A percentile compares a stretch with the other conserved stretches of the same genome.
These are phyloP conservation scores for Prunus yedoensis DNA, from an alignment of 331 rosid genomes.

Conservation along the genomic window DNA sequence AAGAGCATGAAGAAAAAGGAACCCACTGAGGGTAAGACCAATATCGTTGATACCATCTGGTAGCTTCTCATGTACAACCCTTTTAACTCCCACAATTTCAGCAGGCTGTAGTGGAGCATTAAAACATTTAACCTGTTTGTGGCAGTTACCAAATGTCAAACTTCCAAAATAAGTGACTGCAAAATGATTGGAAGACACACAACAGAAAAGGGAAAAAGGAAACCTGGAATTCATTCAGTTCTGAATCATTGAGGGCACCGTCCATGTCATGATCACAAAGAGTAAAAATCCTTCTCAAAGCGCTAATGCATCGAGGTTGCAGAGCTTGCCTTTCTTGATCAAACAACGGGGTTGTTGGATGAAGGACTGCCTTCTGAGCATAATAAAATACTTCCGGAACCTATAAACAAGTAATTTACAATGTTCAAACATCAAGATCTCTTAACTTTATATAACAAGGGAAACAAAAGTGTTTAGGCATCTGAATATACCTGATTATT, in stretches of 20 bases:
- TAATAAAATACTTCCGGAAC: conserved; percentile 88
- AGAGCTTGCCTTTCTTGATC: conserved; percentile 64
- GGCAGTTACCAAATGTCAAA: neutral
- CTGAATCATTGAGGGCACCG: conserved; percentile 79
- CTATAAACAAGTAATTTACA: conserved; percentile 31
- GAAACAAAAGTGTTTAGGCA: neutral
- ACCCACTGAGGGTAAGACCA: conserved; percentile 88
- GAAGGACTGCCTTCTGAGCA: conserved; percentile 89
- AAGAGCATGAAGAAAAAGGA: conserved; percentile 63
- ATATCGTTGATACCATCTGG: conserved; percentile 73
- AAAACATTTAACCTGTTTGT: conserved; percentile 72
- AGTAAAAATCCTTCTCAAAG: conserved; percentile 83
- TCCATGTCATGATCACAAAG: conserved; percentile 89
- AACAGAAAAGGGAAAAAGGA: conserved; percentile 18
- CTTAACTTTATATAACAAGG: neutral
- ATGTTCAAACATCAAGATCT: neutral
- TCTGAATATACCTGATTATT: conserved; percentile 57
- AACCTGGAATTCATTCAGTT: conserved; percentile 92
- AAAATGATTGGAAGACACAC: neutral
- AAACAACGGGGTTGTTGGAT: conserved; percentile 81
- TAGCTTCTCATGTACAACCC: conserved; percentile 68
- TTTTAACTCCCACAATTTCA: conserved; percentile 64
- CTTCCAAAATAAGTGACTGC: neutral
- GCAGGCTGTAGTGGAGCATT: conserved; percentile 66
- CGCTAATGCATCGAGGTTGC: conserved; percentile 69